These are phyloP conservation scores for Collybiopsis luxurians DNA, from an alignment of 768 basidiomycete genomes.

Conservation along the genomic window DNA sequence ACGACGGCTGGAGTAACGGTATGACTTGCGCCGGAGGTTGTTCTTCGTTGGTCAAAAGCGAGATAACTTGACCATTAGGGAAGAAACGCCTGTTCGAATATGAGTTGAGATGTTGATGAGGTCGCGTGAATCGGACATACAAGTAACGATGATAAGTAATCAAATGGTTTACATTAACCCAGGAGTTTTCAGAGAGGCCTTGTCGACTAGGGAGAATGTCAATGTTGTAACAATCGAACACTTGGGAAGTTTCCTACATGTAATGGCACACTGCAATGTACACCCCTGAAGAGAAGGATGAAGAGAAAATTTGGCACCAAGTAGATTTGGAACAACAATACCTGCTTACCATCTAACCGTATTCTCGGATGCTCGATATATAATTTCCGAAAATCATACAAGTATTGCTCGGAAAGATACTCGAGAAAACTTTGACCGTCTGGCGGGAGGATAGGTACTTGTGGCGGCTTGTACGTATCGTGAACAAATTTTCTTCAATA, in stretches of 20 bases:
- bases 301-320: too few relatives aligned
- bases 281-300: slow-evolving; percentile 35
- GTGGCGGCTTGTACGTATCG: slow-evolving; percentile 70
- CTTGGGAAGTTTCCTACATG: slow-evolving; percentile 46
- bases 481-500: slow-evolving; percentile 61
- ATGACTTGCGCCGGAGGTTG: slow-evolving; percentile 67
- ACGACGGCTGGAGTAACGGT: slow-evolving; percentile 68
- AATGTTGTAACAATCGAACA: slow-evolving; percentile 7
- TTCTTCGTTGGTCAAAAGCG: slow-evolving; percentile 82
- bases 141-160: slow-evolving; percentile 93
- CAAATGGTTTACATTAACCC: slow-evolving; percentile 87
- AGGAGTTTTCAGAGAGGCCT: slow-evolving; percentile 79
- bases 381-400: slow-evolving; percentile 65
- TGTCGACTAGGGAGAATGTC: slow-evolving; percentile 46
- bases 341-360: slow-evolving; percentile 64
- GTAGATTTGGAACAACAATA: too few relatives aligned
- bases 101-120: neutral
- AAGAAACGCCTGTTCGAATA: slow-evolving; percentile 67
- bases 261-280: slow-evolving; percentile 94
- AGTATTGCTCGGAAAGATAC: slow-evolving; percentile 3
- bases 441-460: slow-evolving; percentile 56
- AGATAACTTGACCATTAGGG: slow-evolving; percentile 82
- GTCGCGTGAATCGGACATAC: slow-evolving; percentile 37
- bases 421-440: slow-evolving; percentile 12
- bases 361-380: slow-evolving; percentile 85